Evolutionary conservation across 2,329 filamentous ascomycete species (phyloP), one percentile per base, ranked within the genome.

Genomic region (Fonsecaea pedrosoi): DNA sequence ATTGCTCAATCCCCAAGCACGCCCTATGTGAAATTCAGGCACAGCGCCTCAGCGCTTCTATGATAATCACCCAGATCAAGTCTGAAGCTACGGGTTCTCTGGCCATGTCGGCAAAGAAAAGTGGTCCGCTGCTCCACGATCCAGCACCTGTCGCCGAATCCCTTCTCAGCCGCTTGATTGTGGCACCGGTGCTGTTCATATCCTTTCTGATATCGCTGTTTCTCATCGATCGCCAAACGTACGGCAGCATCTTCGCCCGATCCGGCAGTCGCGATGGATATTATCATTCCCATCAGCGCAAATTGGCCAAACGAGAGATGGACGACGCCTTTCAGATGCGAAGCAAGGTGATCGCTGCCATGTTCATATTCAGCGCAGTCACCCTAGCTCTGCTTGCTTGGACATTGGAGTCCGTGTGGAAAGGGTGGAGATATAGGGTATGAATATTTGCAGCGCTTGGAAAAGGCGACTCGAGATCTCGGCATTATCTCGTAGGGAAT

Each of bases 121-220:
- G 59, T 13, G 7, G 60, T 35, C 30, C 62, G 30, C 18, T 38
- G 18, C 9, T 38, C 2, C 18, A 58, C 10, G 68, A 64, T n/a
- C 32, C 55, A 18, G 32, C 57, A 9, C 64, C 64, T n/a, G 30
- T 59, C 38, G 8, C 64, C 30, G 72, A 75, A 32, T 65, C 70
- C 7, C 40, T 72, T 40, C 37, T 74, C 62, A 64, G 62, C 18
- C 71, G 72, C 18, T 18, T 81, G 21, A 71, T 91, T 71, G 81
- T 89, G 78, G 89, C 87, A 0, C 88, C 89, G 7, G 71, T 91
- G 68, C 82, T 87, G 70, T 86, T 90, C 75, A 80, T 87, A 59
- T 85, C 87, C 25, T 90, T 91, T 77, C 76, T 92, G 50, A 54
- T 90, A 70, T 90, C 89, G 1, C 84, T 91, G 54, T 82, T 84